Base-by-base conservation (phyloP, 441 rosid genomes). In the Pelargonium exstipulatum region DNA sequence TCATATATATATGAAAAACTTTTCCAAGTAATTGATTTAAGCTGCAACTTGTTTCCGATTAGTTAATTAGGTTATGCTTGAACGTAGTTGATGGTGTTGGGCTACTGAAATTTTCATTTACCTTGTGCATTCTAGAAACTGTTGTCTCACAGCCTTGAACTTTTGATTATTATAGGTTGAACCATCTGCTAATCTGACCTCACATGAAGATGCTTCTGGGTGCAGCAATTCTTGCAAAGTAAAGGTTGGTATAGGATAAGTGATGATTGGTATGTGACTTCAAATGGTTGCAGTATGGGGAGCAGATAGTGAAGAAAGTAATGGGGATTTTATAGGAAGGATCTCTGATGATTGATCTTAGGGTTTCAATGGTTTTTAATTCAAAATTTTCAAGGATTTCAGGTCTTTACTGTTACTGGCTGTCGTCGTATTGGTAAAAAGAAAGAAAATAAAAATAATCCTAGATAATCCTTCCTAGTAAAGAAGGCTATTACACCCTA, bases 211-310 rank as follows among this genome's bases (percentile, higher is more conserved):
- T 72, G 77, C 79, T 77, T 77, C 81, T 69, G 84, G 77, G 58
- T 81, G 86, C 62, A 77, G 80, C 73, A 58, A 76, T 77, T 78
- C 86, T 57, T 84, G 95, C 85, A 84, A 86, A 80, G 80, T 92
- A 70, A 95, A 88, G 97, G 98, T 80, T 66, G 77, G 84, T 75
- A 64, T 71, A 76, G 37, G 26, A 64, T 14, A 37, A 63, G 24
- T n/a, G 12, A 9, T 48, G 14, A 9, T 5, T 9, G 67, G 40
- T 64, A 13, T 49, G 37, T 16, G 14, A 40, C 48, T 37, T 64
- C 8, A 6, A 5, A 64, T 17, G 49, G 22, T 64, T 60, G 2
- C 49, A 64, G 49, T 64, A 37, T 37, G 26, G 48, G 12, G 48
- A 3, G n/a, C 3, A 29, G 7, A 49, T 49, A 14, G 17, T 49